Evolutionary conservation across 2,329 filamentous ascomycete species (phyloP).

Genomic region (Phyllosticta capitalensis): DNA sequence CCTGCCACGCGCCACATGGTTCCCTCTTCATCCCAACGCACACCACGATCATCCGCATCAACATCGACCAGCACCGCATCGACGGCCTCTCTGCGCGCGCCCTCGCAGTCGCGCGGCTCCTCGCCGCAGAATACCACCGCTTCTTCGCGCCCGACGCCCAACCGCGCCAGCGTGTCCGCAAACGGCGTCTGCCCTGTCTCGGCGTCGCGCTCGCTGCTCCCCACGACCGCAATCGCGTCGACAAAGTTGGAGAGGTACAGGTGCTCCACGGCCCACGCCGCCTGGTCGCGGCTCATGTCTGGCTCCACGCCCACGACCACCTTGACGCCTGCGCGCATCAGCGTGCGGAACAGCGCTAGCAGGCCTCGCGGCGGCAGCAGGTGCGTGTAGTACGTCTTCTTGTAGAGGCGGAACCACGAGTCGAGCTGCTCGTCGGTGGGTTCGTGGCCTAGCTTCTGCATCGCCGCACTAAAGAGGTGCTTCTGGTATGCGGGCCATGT

Average conservation of each 20-base stretch:
- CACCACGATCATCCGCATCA: not conserved
- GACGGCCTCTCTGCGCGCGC: not conserved
- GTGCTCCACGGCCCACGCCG: constrained; percentile 8
- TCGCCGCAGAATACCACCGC: constrained; percentile 1
- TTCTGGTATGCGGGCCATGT: not conserved
- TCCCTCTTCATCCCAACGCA: not conserved
- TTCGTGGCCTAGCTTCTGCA: not conserved
- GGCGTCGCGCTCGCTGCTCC: not conserved
- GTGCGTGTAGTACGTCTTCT: constrained; percentile 8
- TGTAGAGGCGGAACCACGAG: constrained; percentile 8
- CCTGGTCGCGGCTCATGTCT: not conserved
- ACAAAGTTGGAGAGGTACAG: constrained; percentile 10
- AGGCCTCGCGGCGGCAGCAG: constrained; percentile 4
- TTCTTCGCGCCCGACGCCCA: constrained; percentile 3
- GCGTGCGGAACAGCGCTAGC: constrained; percentile 1
- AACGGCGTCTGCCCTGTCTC: not conserved
- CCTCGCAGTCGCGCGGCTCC: not conserved
- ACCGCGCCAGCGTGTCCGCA: not conserved
- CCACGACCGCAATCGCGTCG: constrained; percentile 3
- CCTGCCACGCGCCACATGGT: constrained; percentile 2
- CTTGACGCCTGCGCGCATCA: not conserved
- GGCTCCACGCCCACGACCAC: constrained; percentile 1
- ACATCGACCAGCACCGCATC: constrained; percentile 1
- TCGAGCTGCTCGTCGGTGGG: not conserved
- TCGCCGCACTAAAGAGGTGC: not conserved